Evolutionary conservation across 345 rosid species (phyloP).

Genomic region (Populus simonii): DNA sequence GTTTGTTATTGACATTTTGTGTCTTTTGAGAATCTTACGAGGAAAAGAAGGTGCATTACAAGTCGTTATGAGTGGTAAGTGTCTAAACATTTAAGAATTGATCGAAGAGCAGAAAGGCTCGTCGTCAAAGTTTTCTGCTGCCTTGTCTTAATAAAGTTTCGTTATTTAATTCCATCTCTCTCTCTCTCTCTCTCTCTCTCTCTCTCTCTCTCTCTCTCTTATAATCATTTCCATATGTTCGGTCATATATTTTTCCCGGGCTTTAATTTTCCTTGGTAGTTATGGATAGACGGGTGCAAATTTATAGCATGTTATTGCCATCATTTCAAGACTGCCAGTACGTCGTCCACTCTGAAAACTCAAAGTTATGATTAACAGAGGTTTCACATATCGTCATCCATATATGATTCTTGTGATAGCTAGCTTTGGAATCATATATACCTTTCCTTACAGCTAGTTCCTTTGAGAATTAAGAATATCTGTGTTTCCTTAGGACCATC

Average conservation of each 20-base stretch:
- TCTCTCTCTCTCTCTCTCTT: neutral
- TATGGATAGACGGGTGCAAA: neutral
- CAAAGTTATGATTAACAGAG: too few relatives aligned
- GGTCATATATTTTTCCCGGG: neutral
- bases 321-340: neutral
- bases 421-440: neutral
- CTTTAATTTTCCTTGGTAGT: neutral
- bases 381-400: neutral
- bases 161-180: neutral
- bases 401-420: too few relatives aligned
- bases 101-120: neutral
- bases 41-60: neutral
- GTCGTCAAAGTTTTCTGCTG: slow-evolving; percentile 6
- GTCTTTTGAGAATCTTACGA: neutral
- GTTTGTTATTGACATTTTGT: slow-evolving; percentile 6
- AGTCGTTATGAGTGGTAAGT: neutral
- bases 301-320: neutral
- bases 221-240: too few relatives aligned
- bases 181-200: neutral
- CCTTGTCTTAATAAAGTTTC: neutral
- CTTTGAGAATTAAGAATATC: neutral
- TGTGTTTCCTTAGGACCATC: neutral
- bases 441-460: neutral
- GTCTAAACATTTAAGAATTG: neutral
- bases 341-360: neutral